Conservation (phyloP, 1,284 basidiomycete genomes). For the Trametes hirsuta region DNA sequence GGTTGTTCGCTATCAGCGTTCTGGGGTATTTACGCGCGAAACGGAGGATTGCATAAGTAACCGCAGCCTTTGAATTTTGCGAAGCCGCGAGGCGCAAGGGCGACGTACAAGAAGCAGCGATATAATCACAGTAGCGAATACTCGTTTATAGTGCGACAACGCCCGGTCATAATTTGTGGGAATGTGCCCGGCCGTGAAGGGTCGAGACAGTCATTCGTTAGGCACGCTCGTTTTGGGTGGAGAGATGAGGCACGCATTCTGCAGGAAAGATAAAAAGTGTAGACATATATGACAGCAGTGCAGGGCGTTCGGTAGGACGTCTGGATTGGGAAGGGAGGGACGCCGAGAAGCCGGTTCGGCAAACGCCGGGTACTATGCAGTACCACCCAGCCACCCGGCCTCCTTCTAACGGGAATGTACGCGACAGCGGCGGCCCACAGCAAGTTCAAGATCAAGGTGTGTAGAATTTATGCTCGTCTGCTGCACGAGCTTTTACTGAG, state of each 20-base stretch:
- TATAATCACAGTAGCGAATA: no score
- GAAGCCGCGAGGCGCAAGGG: neutral
- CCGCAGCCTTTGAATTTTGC: neutral
- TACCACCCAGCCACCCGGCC: conserved; percentile 34
- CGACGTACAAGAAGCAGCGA: neutral
- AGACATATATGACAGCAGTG: no score
- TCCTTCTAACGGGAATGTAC: conserved; percentile 27
- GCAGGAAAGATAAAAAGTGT: no score
- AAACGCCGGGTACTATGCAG: conserved; percentile 33
- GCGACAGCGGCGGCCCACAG: conserved; percentile 38
- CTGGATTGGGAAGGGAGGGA: conserved; percentile 6
- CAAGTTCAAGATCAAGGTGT: conserved; percentile 41
- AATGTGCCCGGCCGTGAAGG: no score
- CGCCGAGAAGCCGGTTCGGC: conserved; percentile 15
- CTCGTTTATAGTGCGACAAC: no score
- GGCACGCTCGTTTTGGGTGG: no score
- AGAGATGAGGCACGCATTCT: no score
- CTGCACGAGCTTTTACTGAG: conserved; percentile 13
- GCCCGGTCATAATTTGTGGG: no score
- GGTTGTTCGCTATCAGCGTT: neutral
- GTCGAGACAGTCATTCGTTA: no score
- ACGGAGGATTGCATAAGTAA: conserved; percentile 8
- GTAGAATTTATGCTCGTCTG: conserved; percentile 27
- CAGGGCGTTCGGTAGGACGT: conserved; percentile 6
- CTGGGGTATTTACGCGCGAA: neutral